Evolutionary conservation across 2,329 filamentous ascomycete genomes (phyloP).

Genomic region (Raffaelea arxii): DNA sequence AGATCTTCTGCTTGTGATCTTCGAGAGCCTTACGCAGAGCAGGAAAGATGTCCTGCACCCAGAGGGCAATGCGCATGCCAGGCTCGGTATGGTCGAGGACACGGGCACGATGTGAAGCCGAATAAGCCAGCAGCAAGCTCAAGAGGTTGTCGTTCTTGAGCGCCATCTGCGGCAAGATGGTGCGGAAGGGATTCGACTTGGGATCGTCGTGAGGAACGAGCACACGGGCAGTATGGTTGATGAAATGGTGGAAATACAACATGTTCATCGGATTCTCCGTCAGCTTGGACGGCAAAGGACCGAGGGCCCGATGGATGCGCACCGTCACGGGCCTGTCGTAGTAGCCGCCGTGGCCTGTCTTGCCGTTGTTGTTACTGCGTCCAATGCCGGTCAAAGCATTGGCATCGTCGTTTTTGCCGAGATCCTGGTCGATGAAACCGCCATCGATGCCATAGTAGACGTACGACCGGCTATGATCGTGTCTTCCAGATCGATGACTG

Average conservation of each 20-base stretch:
- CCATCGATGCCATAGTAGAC: conserved; percentile 61
- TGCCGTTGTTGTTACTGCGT: conserved; percentile 19
- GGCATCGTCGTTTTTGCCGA: conserved; percentile 60
- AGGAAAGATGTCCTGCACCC: conserved; percentile 72
- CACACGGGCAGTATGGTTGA: conserved; percentile 65
- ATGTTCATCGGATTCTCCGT: conserved; percentile 71
- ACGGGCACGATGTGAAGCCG: conserved; percentile 71
- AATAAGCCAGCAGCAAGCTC: conserved; percentile 70
- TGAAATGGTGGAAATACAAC: conserved; percentile 56
- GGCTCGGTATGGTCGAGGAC: conserved; percentile 67
- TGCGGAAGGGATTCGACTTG: conserved; percentile 43
- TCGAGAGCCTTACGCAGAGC: conserved; percentile 58
- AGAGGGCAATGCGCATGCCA: conserved; percentile 65
- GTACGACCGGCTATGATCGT: conserved; percentile 16
- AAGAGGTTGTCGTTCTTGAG: conserved; percentile 61
- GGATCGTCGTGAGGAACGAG: conserved; percentile 41
- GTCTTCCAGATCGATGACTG: too few relatives aligned
- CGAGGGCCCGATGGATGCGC: conserved; percentile 36
- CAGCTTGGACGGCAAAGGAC: conserved; percentile 41
- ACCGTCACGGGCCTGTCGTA: conserved; percentile 61
- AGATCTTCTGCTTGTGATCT: conserved; percentile 51
- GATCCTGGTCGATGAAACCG: conserved; percentile 59
- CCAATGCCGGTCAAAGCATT: conserved; percentile 45
- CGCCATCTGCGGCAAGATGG: conserved; percentile 49
- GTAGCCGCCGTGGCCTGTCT: conserved; percentile 47